phyloP scores from a whole-genome alignment of 139 green algal genomes.

The Chlorella sp. region DNA sequence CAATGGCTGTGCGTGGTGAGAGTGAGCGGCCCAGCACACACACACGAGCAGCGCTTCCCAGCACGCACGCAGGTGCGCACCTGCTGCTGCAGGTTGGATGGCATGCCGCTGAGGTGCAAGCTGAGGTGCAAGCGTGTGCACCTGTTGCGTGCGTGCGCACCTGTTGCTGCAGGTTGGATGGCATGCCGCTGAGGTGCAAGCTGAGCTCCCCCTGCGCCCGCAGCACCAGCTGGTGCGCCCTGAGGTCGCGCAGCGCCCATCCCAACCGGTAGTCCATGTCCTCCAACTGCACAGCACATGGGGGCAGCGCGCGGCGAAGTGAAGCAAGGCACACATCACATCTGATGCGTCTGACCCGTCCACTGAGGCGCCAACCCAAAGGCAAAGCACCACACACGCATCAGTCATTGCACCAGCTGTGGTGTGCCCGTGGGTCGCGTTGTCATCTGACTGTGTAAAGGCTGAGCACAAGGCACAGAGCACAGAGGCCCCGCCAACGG shows the following conservation, averaged over 20 bases:
- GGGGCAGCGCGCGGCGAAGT: too few species aligned
- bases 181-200: conserved; percentile 2
- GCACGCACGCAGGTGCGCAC: too few species aligned
- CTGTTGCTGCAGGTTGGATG: conserved; percentile 6
- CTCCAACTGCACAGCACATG: background rate
- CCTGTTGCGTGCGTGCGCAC: too few species aligned
- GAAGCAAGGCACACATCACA: background rate
- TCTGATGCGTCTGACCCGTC: background rate
- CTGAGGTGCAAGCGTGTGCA: too few species aligned
- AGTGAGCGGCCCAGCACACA: too few species aligned
- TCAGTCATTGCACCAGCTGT: background rate
- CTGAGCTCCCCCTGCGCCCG: conserved; percentile 4
- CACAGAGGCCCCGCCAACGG: too few species aligned
- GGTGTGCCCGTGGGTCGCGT: too few species aligned
- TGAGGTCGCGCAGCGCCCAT: conserved; percentile 5
- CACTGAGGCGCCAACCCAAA: background rate
- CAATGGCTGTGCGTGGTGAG: too few species aligned
- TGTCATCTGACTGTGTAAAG: too few species aligned
- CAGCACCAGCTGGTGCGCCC: conserved; percentile 11
- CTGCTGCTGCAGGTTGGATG: conserved; percentile 7
- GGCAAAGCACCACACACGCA: background rate
- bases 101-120: conserved; percentile 5
- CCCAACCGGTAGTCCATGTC: conserved; percentile 8
- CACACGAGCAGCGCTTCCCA: too few species aligned
- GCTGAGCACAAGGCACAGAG: too few species aligned